These are phyloP conservation scores for Aspergillus taichungensis DNA, from an alignment of 495 filamentous ascomycete genomes.

Conservation along the genomic window DNA sequence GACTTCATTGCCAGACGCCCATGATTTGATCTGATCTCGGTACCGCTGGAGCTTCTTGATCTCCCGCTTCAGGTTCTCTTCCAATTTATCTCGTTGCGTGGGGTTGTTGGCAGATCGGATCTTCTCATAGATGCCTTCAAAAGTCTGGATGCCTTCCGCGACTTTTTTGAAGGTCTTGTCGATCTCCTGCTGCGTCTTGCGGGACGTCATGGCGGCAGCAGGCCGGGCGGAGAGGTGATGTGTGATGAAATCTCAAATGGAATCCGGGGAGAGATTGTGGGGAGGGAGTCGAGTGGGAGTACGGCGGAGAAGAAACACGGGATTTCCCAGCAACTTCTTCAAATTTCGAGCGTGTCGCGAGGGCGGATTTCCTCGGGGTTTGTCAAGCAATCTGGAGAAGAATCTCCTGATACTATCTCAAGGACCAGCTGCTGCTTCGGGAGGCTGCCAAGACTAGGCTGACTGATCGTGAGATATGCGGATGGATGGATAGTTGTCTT, in stretches of 20 bases:
- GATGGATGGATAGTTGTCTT: no score
- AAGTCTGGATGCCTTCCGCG: constrained; percentile 79
- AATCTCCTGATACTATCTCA: no score
- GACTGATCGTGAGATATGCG: no score
- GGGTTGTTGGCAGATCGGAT: constrained; percentile 81
- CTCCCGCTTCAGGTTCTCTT: constrained; percentile 94
- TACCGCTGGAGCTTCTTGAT: constrained; percentile 99
- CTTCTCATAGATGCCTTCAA: constrained; percentile 93
- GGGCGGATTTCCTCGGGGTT: no score
- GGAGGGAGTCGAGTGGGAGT: constrained; percentile 2
- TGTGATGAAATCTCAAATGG: no score
- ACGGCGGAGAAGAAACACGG: no score
- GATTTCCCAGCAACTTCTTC: no score
- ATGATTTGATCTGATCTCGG: constrained; percentile 98
- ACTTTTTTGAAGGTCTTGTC: constrained; percentile 99
- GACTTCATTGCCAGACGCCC: constrained; percentile 94
- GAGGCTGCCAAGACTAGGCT: no score
- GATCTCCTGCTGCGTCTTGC: constrained; percentile 94
- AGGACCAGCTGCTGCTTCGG: no score
- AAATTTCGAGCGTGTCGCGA: no score
- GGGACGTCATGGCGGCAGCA: constrained; percentile 62
- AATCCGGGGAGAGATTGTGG: no score
- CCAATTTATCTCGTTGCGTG: constrained; percentile 94
- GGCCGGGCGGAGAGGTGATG: not conserved
- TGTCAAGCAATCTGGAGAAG: no score